These are phyloP conservation scores for Cryphonectria carpinicola DNA, from an alignment of 2,329 filamentous ascomycete species.

Conservation along the genomic window DNA sequence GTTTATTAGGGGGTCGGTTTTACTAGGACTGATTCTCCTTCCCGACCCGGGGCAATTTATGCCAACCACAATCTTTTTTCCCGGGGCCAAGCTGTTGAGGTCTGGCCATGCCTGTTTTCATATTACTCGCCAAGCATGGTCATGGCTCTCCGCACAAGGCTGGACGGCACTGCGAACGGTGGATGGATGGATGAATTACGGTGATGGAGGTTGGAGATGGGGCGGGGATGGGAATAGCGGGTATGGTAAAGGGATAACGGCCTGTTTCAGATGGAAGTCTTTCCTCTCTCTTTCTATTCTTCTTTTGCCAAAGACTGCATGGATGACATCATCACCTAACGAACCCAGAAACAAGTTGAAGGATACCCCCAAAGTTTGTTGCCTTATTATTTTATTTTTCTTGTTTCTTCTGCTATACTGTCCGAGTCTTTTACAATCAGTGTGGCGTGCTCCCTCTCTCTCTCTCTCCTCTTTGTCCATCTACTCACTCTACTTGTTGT, in stretches of 20 bases:
- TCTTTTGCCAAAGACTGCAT: slow-evolving; percentile 27
- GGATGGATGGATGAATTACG: neutral
- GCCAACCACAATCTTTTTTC: neutral
- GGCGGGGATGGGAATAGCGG: slow-evolving; percentile 2
- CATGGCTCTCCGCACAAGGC: neutral
- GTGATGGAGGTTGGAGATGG: neutral
- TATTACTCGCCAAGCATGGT: neutral
- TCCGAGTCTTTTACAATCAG: neutral
- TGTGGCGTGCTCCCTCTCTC: slow-evolving; percentile 4
- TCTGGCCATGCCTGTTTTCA: neutral
- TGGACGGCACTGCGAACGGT: neutral
- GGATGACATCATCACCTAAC: slow-evolving; percentile 26
- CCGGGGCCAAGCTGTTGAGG: neutral
- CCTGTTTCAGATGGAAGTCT: slow-evolving; percentile 8
- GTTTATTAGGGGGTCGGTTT: neutral
- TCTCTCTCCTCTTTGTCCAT: neutral
- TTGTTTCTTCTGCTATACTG: neutral
- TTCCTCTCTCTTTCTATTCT: slow-evolving; percentile 6
- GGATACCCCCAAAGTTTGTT: slow-evolving; percentile 28
- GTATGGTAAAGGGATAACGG: neutral
- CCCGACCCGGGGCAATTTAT: neutral
- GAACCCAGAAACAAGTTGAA: slow-evolving; percentile 29
- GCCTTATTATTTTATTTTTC: neutral
- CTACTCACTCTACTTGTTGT: slow-evolving; percentile 24
- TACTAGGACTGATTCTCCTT: neutral